A percentile compares a stretch with the other conserved stretches of the same genome.
Evolutionary conservation across 108 stramenopile species (phyloP).

Genomic region (Nannochloropsis gaditana): DNA sequence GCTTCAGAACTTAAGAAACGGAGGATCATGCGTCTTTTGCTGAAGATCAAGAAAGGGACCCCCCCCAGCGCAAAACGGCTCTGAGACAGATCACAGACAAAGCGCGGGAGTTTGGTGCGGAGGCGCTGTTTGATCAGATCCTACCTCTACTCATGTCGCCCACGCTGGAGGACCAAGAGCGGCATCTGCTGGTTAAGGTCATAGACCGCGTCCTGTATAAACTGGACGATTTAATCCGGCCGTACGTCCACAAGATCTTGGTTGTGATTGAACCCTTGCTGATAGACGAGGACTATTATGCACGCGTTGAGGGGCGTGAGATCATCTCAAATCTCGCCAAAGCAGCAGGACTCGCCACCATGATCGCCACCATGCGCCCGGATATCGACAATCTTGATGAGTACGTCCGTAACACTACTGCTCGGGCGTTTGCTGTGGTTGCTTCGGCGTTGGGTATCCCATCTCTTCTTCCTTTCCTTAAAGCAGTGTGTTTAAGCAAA

Average conservation of each 20-base stretch:
- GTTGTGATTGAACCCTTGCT: constrained; percentile 95
- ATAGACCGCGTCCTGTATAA: constrained; percentile 98
- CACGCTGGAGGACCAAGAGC: constrained; percentile 95
- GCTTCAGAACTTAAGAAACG: constrained; percentile 49
- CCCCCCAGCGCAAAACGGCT: constrained; percentile 97
- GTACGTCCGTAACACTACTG: constrained; percentile 94
- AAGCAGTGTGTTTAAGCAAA: constrained; percentile 92
- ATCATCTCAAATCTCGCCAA: constrained; percentile 98
- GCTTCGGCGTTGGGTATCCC: constrained; percentile 96
- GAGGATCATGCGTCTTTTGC: constrained; percentile 75
- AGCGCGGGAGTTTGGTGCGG: constrained; percentile 87
- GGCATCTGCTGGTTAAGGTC: constrained; percentile 92
- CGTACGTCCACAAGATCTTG: constrained; percentile 91
- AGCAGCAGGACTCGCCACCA: constrained; percentile 97
- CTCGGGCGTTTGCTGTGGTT: constrained; percentile 95
- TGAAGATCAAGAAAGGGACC: constrained; percentile 97
- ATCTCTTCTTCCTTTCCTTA: constrained; percentile 90
- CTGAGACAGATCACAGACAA: constrained; percentile 97
- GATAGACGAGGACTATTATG: constrained; percentile 99
- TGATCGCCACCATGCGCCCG: constrained; percentile 99
- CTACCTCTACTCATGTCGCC: constrained; percentile 95
- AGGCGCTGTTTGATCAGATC: constrained; percentile 90
- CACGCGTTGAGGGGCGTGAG: constrained; percentile 92
- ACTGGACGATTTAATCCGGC: constrained; percentile 90
- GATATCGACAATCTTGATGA: constrained; percentile 98